Percentiles rank a stretch among this genome's conserved stretches.
Conservation (phyloP, 495 filamentous ascomycete species). For the Delitschia confertaspora region DNA sequence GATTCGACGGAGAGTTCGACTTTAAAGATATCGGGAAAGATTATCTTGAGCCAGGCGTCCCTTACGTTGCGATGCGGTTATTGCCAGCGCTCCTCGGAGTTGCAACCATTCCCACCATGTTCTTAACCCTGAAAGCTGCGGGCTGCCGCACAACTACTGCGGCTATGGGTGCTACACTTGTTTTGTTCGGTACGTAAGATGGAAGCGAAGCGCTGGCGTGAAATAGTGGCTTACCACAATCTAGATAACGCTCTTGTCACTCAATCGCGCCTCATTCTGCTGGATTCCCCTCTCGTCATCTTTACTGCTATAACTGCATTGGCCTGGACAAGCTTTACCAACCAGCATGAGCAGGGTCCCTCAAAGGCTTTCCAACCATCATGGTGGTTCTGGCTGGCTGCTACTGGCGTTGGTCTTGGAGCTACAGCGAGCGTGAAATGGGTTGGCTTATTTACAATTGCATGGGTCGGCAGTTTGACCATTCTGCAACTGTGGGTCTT, state of each 20-base stretch:
- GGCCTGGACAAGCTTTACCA: constrained; percentile 86
- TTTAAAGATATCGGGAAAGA: constrained; percentile 99
- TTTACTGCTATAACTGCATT: constrained; percentile 89
- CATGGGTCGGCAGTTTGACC: constrained; percentile 92
- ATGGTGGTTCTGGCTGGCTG: constrained; percentile 97
- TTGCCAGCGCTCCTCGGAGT: constrained; percentile 84
- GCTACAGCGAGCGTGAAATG: constrained; percentile 95
- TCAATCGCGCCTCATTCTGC: constrained; percentile 87
- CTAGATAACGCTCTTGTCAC: constrained; percentile 90
- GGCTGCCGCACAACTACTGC: constrained; percentile 82
- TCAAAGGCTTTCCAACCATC: constrained; percentile 70
- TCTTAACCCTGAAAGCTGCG: constrained; percentile 82
- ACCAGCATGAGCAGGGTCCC: constrained; percentile 91
- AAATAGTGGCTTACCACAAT: constrained; percentile 8
- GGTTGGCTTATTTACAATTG: constrained; percentile 97
- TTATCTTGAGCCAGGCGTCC: constrained; percentile 87
- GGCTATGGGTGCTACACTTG: constrained; percentile 67
- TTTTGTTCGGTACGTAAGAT: constrained; percentile 81
- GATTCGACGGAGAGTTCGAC: constrained; percentile 91
- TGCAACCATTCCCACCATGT: constrained; percentile 79
- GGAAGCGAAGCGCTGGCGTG: no score
- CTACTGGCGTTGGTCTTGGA: constrained; percentile 79
- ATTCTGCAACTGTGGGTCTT: constrained; percentile 88
- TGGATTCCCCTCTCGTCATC: constrained; percentile 89
- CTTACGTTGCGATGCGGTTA: constrained; percentile 95